These are phyloP conservation scores for Solanum infundibuliforme DNA, from an alignment of 257 asterid genomes.

Conservation along the genomic window DNA sequence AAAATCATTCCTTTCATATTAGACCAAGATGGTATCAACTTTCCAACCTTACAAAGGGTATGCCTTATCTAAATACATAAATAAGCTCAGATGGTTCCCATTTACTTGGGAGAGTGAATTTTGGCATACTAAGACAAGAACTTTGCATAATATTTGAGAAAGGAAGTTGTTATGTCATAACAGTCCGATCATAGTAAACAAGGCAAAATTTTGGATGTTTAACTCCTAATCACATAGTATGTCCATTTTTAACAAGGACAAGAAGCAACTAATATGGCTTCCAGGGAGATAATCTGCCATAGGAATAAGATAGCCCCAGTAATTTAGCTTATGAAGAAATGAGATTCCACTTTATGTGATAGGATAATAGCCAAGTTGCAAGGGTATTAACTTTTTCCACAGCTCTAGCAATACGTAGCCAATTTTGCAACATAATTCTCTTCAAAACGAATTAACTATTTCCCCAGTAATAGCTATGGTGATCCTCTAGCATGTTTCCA, in stretches of 20 bases:
- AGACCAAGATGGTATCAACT: not conserved
- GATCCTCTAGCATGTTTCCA: not conserved
- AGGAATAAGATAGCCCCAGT: not conserved
- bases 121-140: not conserved
- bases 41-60: not conserved
- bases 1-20: not conserved
- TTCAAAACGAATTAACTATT: not conserved
- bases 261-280: not conserved
- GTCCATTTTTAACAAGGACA: not conserved
- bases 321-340: not conserved
- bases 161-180: not conserved
- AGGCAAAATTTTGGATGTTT: not conserved
- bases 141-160: not conserved
- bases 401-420: not conserved
- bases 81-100: not conserved
- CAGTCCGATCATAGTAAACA: not conserved
- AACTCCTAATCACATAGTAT: not conserved
- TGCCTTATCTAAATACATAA: not conserved
- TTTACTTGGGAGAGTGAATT: not conserved
- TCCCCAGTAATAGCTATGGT: not conserved
- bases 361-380: not conserved
- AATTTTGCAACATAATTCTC: not conserved
- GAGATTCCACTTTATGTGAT: not conserved
- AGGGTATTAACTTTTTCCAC: not conserved
- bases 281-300: not conserved